Base-by-base conservation (phyloP, 352 stramenopile genomes). In the Phytophthora pinifolia region DNA sequence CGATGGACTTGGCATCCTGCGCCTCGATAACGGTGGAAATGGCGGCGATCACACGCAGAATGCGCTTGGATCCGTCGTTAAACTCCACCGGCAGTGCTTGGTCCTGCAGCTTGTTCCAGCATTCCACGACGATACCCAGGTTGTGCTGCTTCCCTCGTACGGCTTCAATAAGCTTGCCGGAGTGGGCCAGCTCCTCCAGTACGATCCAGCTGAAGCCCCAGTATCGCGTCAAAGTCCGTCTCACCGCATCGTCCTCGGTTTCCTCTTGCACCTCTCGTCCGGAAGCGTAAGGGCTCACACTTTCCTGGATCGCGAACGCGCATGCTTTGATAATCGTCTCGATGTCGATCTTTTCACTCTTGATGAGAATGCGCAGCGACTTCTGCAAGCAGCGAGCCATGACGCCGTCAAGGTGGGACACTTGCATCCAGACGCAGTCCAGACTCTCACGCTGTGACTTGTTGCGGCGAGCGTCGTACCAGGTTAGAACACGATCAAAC, bases 181-280 rank as follows among this genome's bases (percentile, higher is more conserved):
- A 78, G 39, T 79, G 72, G 3, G 84, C 79, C 1, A 95, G 55
- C 34, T 95, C 85, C 46, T 95, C 85, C 29, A 95, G 51, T 1
- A 93, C 54, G 39, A 92, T 75, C 85, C 85, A 95, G 32, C 85
- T 92, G 55, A 93, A 91, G 2, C 75, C 68, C 82, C 84, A 94
- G 49, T 84, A 92, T 9, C 60, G 58, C 13, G 65, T 80, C 22
- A 79, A 60, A 22, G 58, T 36, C 29, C 54, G 58, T 31, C 59
- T 49, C n/a, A 44, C 41, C 18, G 67, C 30, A 8, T 81, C 70
- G 6, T 74, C 58, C 36, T 82, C 68, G 0, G 54, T 69, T 49
- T 68, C 68, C 42, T 67, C 58, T 44, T 55, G 41, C 3, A 72
- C 9, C 12, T 72, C 54, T 44, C 76, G 50, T 6, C 69, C 59